Percentiles rank a stretch among this genome's conserved stretches.
These are phyloP conservation scores for Garcia nutans DNA, from an alignment of 345 rosid species.

Conservation along the genomic window DNA sequence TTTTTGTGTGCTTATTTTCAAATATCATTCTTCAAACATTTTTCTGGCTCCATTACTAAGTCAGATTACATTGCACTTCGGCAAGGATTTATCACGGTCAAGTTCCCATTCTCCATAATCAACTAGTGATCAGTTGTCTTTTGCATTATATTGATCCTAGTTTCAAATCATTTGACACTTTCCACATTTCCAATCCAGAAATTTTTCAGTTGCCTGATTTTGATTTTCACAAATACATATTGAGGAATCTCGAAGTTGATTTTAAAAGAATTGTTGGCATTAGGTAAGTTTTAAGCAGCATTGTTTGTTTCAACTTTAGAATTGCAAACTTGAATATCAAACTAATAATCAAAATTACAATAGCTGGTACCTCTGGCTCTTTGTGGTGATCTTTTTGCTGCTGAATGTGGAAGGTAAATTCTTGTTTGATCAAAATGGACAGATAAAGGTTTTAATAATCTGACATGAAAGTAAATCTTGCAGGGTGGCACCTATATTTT, in stretches of 20 bases:
- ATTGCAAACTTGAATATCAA: neutral
- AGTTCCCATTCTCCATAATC: conserved; percentile 7
- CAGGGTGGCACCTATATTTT: conserved; percentile 87
- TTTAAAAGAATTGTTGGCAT: conserved; percentile 73
- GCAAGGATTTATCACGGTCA: conserved; percentile 68
- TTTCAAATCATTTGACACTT: neutral
- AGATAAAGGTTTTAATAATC: neutral
- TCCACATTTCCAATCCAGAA: conserved; percentile 30
- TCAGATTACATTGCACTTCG: conserved; percentile 74
- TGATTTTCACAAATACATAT: conserved; percentile 68
- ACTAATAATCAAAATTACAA: conserved; percentile 11
- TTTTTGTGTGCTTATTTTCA: conserved; percentile 27
- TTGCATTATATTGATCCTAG: neutral
- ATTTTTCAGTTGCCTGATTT: conserved; percentile 42
- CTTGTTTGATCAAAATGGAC: neutral
- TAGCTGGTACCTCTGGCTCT: conserved; percentile 92
- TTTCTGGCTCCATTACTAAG: conserved; percentile 68
- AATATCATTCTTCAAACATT: conserved; percentile 87
- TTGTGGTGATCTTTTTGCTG: conserved; percentile 70
- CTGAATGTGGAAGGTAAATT: conserved; percentile 65
- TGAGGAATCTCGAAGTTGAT: conserved; percentile 57
- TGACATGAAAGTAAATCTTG: conserved; percentile 12
- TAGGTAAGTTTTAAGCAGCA: conserved; percentile 41
- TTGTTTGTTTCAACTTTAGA: neutral
- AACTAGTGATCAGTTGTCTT: neutral